These are phyloP conservation scores for Polytrichum formosum DNA, from an alignment of 225 moss, liverwort and hornwort genomes.

Conservation along the genomic window DNA sequence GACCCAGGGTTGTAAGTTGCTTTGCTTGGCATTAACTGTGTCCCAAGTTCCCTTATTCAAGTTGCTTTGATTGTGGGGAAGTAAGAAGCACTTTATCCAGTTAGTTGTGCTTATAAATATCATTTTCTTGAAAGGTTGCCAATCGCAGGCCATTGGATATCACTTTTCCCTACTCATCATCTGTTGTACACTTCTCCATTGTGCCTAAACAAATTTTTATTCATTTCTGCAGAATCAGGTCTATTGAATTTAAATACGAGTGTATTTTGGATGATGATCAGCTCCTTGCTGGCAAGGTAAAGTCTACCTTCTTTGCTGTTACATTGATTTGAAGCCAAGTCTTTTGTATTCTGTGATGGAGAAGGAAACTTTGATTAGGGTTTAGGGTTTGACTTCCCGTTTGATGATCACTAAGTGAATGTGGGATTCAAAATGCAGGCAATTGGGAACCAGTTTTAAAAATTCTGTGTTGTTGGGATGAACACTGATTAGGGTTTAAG, in stretches of 20 bases:
- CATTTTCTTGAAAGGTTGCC: neutral
- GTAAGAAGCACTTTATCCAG: neutral
- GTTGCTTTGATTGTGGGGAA: constrained; percentile 5
- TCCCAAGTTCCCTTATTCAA: neutral
- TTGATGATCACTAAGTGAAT: no score
- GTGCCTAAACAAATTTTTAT: neutral
- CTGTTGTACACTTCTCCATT: neutral
- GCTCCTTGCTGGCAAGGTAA: constrained; percentile 30
- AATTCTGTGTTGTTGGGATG: no score
- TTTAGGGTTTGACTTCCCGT: no score
- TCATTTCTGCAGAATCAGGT: neutral
- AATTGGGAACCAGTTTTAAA: no score
- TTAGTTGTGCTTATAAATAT: neutral
- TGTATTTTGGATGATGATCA: constrained; percentile 31
- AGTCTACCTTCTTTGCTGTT: neutral
- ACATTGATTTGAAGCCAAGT: neutral
- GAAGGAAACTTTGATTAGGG: no score
- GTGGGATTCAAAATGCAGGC: no score
- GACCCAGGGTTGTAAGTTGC: constrained; percentile 29
- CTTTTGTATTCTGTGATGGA: no score
- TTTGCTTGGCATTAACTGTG: neutral
- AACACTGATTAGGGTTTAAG: no score
- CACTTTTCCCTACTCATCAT: neutral
- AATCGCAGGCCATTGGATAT: no score
- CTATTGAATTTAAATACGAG: constrained; percentile 1